Percentiles rank a stretch among this genome's conserved stretches.
phyloP scores from a whole-genome alignment of 768 basidiomycete species.

The Mycena vulgaris region DNA sequence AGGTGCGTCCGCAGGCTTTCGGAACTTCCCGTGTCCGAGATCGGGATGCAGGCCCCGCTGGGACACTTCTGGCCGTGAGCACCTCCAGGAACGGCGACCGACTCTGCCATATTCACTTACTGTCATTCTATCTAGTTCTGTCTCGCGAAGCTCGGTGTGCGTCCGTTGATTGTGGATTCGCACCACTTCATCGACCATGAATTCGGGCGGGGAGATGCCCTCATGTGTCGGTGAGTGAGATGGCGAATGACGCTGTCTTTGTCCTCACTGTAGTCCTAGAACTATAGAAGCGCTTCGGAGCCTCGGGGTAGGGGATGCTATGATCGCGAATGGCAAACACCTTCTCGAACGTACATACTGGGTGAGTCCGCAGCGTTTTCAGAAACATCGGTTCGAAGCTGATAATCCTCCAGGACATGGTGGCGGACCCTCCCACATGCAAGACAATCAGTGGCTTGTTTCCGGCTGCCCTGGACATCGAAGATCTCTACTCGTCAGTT shows the following conservation, averaged over 20 bases:
- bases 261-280: neutral
- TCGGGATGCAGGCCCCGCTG: slow-evolving; percentile 6
- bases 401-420: slow-evolving; percentile 3
- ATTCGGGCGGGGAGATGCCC: slow-evolving; percentile 22
- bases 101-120: neutral
- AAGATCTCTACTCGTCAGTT: slow-evolving; percentile 22
- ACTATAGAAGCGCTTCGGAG: slow-evolving; percentile 14
- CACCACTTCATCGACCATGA: slow-evolving; percentile 25
- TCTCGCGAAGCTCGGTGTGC: slow-evolving; percentile 14
- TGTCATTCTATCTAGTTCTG: slow-evolving; percentile 3
- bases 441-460: slow-evolving; percentile 13
- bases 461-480: slow-evolving; percentile 15
- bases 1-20: neutral
- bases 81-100: neutral
- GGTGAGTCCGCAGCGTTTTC: neutral
- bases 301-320: slow-evolving; percentile 8
- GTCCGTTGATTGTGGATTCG: slow-evolving; percentile 23
- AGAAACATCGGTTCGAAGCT: too few relatives aligned
- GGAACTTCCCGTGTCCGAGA: neutral
- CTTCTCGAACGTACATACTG: slow-evolving; percentile 16
- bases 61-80: slow-evolving; percentile 19
- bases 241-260: neutral
- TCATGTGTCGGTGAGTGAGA: slow-evolving; percentile 12
- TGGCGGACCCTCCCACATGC: slow-evolving; percentile 11
- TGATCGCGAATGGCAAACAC: neutral